Percentiles rank a stretch among this genome's conserved stretches.
These are phyloP conservation scores for Quercus suber DNA, from an alignment of 306 rosid species.

Conservation along the genomic window DNA sequence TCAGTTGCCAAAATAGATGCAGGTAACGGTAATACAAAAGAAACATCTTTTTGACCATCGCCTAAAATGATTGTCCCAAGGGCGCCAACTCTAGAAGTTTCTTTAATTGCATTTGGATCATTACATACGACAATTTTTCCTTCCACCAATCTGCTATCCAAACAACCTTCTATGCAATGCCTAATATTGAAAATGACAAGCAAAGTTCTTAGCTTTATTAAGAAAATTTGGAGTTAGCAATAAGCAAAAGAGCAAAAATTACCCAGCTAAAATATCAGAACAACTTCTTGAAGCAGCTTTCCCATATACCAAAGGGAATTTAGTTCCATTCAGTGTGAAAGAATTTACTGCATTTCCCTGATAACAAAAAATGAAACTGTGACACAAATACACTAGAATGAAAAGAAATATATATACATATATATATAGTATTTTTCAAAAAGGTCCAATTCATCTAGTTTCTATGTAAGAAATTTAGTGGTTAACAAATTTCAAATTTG, in stretches of 20 bases:
- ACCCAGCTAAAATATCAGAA: not conserved
- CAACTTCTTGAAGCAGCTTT: not conserved
- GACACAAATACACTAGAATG: no score
- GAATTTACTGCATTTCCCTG: constrained; percentile 12
- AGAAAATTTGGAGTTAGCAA: not conserved
- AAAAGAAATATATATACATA: no score
- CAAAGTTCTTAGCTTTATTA: not conserved
- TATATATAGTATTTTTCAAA: no score
- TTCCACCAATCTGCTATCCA: constrained; percentile 10
- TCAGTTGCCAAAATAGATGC: not conserved
- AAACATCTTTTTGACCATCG: not conserved
- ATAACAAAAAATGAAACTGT: not conserved
- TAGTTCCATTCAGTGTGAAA: constrained; percentile 2
- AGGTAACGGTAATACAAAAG: constrained; percentile 7
- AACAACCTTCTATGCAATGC: not conserved
- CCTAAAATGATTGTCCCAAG: constrained; percentile 6
- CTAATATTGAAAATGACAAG: not conserved
- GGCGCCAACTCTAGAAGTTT: constrained; percentile 15
- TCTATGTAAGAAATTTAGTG: no score
- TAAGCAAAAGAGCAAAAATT: not conserved
- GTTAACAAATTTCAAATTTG: no score
- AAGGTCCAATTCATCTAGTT: no score
- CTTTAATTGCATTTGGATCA: not conserved
- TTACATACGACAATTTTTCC: constrained; percentile 38
- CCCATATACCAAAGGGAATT: constrained; percentile 2